These are phyloP conservation scores for Ustilago lituana DNA, from an alignment of 1,284 basidiomycete species.

Conservation along the genomic window DNA sequence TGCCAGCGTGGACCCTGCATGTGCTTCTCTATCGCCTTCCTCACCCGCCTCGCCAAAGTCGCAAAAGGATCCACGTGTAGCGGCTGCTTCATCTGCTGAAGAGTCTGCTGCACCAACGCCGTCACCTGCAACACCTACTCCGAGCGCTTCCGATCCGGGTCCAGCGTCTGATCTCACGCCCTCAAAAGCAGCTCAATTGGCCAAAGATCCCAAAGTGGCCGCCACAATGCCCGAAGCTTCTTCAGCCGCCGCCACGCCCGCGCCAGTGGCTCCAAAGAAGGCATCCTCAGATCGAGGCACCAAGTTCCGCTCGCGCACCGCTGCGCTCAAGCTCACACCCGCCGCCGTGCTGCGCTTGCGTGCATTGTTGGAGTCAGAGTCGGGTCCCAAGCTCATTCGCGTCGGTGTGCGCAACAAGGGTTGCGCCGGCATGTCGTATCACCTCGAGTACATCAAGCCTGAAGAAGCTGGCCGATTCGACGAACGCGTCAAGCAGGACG, in stretches of 20 bases:
- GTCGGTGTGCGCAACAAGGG: constrained; percentile 97
- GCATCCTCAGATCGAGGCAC: constrained; percentile 40
- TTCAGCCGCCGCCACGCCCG: constrained; percentile 2
- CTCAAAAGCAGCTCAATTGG: constrained; percentile 34
- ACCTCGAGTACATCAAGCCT: constrained; percentile 86
- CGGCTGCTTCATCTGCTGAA: constrained; percentile 10
- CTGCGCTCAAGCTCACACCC: constrained; percentile 70
- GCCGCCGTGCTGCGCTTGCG: constrained; percentile 73
- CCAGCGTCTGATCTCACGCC: constrained; percentile 23
- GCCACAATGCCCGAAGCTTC: constrained; percentile 46
- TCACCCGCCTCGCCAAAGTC: constrained; percentile 52
- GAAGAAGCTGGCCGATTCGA: constrained; percentile 84
- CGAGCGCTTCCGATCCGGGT: constrained; percentile 32
- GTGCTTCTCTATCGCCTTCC: constrained; percentile 49
- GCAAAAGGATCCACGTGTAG: constrained; percentile 41
- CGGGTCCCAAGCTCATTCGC: constrained; percentile 85
- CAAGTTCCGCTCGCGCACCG: constrained; percentile 53
- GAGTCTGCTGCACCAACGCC: constrained; percentile 23
- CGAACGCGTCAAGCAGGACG: constrained; percentile 82
- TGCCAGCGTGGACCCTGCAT: constrained; percentile 42
- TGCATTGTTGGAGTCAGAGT: constrained; percentile 77
- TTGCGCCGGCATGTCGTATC: constrained; percentile 97
- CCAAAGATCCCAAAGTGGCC: constrained; percentile 37
- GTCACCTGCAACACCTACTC: constrained; percentile 32
- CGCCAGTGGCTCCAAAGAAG: constrained; percentile 27